These are phyloP conservation scores for Globisporangium megalacanthum DNA, from an alignment of 352 stramenopile genomes.

Conservation along the genomic window DNA sequence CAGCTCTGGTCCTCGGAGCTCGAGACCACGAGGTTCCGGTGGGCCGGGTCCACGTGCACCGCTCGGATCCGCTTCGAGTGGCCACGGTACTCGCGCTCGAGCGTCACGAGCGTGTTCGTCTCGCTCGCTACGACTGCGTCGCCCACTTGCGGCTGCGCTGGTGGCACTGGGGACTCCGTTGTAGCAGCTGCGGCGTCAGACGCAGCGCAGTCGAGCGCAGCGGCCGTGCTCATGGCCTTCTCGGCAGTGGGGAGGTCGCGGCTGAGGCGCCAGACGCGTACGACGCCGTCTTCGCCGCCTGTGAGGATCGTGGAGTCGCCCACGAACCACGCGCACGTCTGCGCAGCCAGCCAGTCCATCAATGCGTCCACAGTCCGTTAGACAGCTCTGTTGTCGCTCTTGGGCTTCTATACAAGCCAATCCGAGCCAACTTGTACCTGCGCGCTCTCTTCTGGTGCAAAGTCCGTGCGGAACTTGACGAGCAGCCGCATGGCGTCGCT, in stretches of 20 bases:
- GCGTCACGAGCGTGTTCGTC: slow-evolving; percentile 36
- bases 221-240: slow-evolving; percentile 32
- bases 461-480: slow-evolving; percentile 81
- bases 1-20: slow-evolving; percentile 77
- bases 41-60: slow-evolving; percentile 73
- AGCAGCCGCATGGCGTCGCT: slow-evolving; percentile 56
- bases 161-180: slow-evolving; percentile 13
- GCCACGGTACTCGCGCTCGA: slow-evolving; percentile 68
- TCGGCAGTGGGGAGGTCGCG: slow-evolving; percentile 42
- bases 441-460: slow-evolving; percentile 61
- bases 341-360: neutral
- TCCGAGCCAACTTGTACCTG: slow-evolving; percentile 26
- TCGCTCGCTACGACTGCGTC: slow-evolving; percentile 44
- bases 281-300: slow-evolving; percentile 75
- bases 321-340: slow-evolving; percentile 73
- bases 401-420: no score
- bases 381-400: no score
- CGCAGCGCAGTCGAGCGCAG: slow-evolving; percentile 25
- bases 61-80: slow-evolving; percentile 80
- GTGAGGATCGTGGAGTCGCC: slow-evolving; percentile 75
- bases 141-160: slow-evolving; percentile 19
- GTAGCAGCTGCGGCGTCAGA: slow-evolving; percentile 19
- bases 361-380: neutral
- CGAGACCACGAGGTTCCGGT: slow-evolving; percentile 73
- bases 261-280: slow-evolving; percentile 65